Evolutionary conservation across 768 basidiomycete genomes (phyloP).

Genomic region (Chalciporus piperatus): DNA sequence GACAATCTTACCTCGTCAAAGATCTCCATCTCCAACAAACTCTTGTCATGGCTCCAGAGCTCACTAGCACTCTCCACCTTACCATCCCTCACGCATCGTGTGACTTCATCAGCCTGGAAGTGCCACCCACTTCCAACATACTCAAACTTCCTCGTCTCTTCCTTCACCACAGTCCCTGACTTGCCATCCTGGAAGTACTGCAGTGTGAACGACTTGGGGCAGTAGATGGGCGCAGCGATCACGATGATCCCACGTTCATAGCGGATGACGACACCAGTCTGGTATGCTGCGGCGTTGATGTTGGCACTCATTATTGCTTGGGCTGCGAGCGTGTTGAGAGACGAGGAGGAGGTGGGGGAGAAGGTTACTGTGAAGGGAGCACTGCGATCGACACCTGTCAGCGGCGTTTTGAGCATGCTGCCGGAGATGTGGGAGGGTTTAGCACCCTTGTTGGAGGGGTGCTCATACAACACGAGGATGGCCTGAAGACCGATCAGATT

Average conservation of each 20-base stretch:
- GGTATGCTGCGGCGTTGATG: conserved; percentile 48
- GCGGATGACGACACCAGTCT: conserved; percentile 63
- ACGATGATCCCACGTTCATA: conserved; percentile 71
- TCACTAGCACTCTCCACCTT: conserved; percentile 73
- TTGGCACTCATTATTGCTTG: conserved; percentile 73
- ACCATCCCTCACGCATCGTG: conserved; percentile 68
- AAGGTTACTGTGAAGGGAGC: conserved; percentile 77
- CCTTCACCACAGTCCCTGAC: conserved; percentile 39
- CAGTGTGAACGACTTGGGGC: conserved; percentile 64
- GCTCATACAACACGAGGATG: conserved; percentile 74
- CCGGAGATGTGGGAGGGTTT: conserved; percentile 58
- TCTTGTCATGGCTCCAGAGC: conserved; percentile 78
- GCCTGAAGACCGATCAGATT: conserved; percentile 45
- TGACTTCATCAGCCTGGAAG: conserved; percentile 88
- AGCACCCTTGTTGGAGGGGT: conserved; percentile 63
- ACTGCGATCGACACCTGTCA: conserved; percentile 76
- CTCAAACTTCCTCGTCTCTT: conserved; percentile 57
- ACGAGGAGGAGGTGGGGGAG: conserved; percentile 39
- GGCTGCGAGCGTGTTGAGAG: conserved; percentile 46
- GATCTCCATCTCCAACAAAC: conserved; percentile 74
- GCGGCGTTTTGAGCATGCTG: conserved; percentile 74
- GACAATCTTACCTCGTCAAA: conserved; percentile 71
- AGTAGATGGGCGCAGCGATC: conserved; percentile 63
- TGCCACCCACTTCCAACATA: conserved; percentile 74
- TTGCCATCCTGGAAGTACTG: conserved; percentile 54